Percentiles rank a stretch among this genome's conserved stretches.
phyloP scores from a whole-genome alignment of 2,329 filamentous ascomycete genomes.

The Dactylellina drechsleri region DNA sequence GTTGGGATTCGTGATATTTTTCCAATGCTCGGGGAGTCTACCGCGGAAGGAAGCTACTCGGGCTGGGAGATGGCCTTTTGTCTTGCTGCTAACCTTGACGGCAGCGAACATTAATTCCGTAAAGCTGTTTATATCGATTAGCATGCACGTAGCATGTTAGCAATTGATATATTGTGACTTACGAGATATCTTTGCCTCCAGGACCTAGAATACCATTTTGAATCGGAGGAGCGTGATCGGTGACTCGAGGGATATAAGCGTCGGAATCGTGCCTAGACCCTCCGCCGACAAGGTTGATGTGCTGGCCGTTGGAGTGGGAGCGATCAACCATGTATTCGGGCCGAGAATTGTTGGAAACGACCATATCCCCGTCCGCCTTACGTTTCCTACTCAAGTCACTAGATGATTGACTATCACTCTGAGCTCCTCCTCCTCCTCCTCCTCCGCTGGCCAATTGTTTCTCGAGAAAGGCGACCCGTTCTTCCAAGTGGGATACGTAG shows the following conservation, averaged over 20 bases:
- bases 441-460: constrained; percentile 46
- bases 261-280: constrained; percentile 29
- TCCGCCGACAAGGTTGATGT: constrained; percentile 47
- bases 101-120: constrained; percentile 58
- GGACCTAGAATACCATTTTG: constrained; percentile 44
- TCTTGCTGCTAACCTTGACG: constrained; percentile 56
- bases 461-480: constrained; percentile 57
- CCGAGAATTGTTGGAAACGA: constrained; percentile 29
- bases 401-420: constrained; percentile 12
- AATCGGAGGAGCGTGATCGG: not conserved
- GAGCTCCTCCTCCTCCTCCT: not conserved
- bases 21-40: constrained; percentile 48
- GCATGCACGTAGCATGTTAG: not conserved
- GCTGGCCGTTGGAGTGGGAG: constrained; percentile 29
- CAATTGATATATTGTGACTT: constrained; percentile 49
- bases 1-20: constrained; percentile 28
- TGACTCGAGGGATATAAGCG: not conserved
- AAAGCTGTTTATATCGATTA: constrained; percentile 54
- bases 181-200: constrained; percentile 56
- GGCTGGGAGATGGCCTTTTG: constrained; percentile 50
- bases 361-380: constrained; percentile 52
- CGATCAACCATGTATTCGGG: constrained; percentile 17
- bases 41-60: constrained; percentile 50
- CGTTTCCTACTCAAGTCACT: constrained; percentile 45
- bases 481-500: constrained; percentile 58